Evolutionary conservation across 495 filamentous ascomycete species (phyloP).

Genomic region (Penicillium simplicissimum): DNA sequence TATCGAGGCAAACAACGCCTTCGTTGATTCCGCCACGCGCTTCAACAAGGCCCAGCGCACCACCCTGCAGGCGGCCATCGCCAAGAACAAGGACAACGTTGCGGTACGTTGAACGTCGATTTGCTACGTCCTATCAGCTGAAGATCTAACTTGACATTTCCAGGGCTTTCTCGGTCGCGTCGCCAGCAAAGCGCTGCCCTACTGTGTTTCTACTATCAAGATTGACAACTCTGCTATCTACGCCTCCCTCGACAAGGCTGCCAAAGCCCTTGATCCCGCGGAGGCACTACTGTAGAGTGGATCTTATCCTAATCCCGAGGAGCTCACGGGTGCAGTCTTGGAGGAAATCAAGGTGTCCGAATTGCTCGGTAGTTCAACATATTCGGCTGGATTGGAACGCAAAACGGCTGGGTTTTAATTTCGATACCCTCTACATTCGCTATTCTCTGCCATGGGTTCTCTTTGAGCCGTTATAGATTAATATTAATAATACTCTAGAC

Average conservation of each 20-base stretch:
- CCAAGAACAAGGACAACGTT: neutral
- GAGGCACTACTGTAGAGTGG: neutral
- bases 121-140: neutral
- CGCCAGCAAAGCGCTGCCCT: neutral
- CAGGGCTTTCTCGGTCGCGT: neutral
- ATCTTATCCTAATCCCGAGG: neutral
- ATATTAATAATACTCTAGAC: neutral
- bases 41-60: conserved; percentile 1
- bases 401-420: too few species aligned
- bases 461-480: neutral
- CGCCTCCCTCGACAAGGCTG: neutral
- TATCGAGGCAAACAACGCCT: neutral
- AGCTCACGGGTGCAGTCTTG: neutral
- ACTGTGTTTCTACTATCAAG: neutral
- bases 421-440: neutral
- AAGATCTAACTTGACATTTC: neutral
- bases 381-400: neutral
- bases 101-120: neutral
- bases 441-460: neutral
- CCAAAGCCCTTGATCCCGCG: neutral
- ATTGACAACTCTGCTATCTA: conserved; percentile 1
- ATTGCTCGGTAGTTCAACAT: too few species aligned
- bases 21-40: neutral
- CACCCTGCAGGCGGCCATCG: neutral
- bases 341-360: neutral